Base-by-base conservation (phyloP, 805 yeast species). In the Metschnikowia proteae region DNA sequence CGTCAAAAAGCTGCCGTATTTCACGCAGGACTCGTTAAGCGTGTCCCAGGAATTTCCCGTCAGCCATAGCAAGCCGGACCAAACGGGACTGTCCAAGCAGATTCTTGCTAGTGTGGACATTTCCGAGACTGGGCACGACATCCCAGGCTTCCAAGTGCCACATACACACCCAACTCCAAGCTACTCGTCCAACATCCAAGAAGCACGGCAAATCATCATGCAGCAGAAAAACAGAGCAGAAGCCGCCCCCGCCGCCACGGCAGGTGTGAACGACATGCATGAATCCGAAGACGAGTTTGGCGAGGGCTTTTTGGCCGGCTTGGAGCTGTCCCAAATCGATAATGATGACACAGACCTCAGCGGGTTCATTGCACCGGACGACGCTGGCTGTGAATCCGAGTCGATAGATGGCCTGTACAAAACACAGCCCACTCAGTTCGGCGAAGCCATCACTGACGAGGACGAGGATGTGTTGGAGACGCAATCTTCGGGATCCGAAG, bases 261-360 rank as follows among this genome's bases (percentile, higher is more conserved):
- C 25, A 17, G 26, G 11, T 9, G 28, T 30, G 9, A 22, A 9
- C 43, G 29, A n/a, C 29, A 6, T n/a, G 38, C 8, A 27, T 13
- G 60, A 50, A 29, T 42, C 44, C 30, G 60, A 56, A 35, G 60
- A 57, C 31, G 49, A 57, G 11, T 53, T 57, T 23, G 60, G 60
- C 4, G 60, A 44, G 17, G 52, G 49, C 3, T 57, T 45, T 36
- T 48, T 57, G 55, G 60, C 38, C 22, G 60, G 60, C 1, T 48
- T 57, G 4, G 49, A 41, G 10, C 51, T 54, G 17, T 57, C 60
- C 3, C 59, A 55, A 33, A 39, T 40, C 3, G 56, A 55, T 23
- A 47, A 53, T 4, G 47, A 47, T 7, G 57, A 49, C 27, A 55
- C 59, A 0, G 60, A 57, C 28, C 45, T 57, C 35, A 55, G 59